Conservation (phyloP, 2,329 filamentous ascomycete genomes). For the Neofusicoccum laricinum region DNA sequence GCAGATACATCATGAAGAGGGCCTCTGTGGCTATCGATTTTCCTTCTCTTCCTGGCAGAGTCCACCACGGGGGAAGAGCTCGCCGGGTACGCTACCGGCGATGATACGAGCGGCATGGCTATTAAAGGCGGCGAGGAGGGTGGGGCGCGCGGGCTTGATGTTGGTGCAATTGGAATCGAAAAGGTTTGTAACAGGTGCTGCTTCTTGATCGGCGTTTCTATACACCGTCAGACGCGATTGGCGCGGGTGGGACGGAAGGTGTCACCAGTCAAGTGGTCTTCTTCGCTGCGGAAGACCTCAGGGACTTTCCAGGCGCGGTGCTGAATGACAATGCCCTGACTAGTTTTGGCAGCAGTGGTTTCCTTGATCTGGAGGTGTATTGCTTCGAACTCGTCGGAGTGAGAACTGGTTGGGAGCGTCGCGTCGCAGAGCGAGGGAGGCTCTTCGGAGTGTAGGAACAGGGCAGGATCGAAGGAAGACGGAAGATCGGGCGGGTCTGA, state of each 20-base stretch:
- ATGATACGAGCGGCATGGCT: constrained; percentile 62
- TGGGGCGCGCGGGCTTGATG: constrained; percentile 21
- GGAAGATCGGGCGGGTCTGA: constrained; percentile 22
- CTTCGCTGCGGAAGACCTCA: constrained; percentile 51
- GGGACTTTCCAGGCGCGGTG: constrained; percentile 48
- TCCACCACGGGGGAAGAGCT: constrained; percentile 44
- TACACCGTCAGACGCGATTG: constrained; percentile 1
- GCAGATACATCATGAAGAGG: constrained; percentile 32
- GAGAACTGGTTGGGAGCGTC: constrained; percentile 23
- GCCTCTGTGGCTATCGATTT: constrained; percentile 26
- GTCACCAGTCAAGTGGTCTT: constrained; percentile 37
- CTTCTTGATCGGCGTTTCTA: constrained; percentile 34
- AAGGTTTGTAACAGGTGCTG: constrained; percentile 16
- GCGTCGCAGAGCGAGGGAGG: constrained; percentile 21
- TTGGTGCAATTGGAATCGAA: constrained; percentile 18
- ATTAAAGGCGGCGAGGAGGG: constrained; percentile 48
- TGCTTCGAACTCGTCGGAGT: constrained; percentile 50
- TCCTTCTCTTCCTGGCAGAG: constrained; percentile 40
- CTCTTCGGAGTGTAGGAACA: constrained; percentile 49
- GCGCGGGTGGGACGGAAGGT: constrained; percentile 25
- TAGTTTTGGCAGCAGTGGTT: constrained; percentile 40
- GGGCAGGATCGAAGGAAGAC: constrained; percentile 51
- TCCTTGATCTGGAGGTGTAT: constrained; percentile 42
- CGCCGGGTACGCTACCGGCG: constrained; percentile 55
- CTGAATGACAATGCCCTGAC: constrained; percentile 48